These are phyloP conservation scores for Eremothecium gossypii DNA, from an alignment of 1,139 yeast species.

Conservation along the genomic window DNA sequence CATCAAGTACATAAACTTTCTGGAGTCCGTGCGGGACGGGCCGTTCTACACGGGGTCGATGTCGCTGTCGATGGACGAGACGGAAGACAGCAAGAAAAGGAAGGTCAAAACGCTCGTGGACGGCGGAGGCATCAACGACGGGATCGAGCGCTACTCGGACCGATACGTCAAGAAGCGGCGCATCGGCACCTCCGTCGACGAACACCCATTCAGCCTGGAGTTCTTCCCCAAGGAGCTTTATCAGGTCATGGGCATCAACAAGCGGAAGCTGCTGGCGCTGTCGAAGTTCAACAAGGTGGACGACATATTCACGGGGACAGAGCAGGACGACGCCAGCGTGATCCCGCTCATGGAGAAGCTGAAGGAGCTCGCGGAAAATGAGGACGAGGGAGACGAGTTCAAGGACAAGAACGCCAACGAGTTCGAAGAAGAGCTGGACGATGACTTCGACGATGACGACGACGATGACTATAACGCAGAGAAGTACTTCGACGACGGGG, in stretches of 20 bases:
- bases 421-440: constrained; percentile 52
- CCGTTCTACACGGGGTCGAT: constrained; percentile 66
- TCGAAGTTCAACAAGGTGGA: constrained; percentile 42
- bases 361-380: constrained; percentile 51
- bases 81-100: constrained; percentile 8
- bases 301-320: constrained; percentile 28
- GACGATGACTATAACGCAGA: constrained; percentile 77
- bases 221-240: constrained; percentile 78
- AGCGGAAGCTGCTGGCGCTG: constrained; percentile 44
- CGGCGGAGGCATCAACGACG: constrained; percentile 43
- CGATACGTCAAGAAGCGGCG: constrained; percentile 61
- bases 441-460: constrained; percentile 68
- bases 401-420: constrained; percentile 42
- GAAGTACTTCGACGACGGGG: constrained; percentile 55
- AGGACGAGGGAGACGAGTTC: constrained; percentile 36
- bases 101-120: constrained; percentile 16
- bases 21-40: constrained; percentile 55
- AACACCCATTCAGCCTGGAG: constrained; percentile 66
- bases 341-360: constrained; percentile 47
- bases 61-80: constrained; percentile 23
- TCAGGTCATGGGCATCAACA: constrained; percentile 60
- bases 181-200: constrained; percentile 70
- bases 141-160: constrained; percentile 68
- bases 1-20: constrained; percentile 52
- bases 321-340: constrained; percentile 34